Percentiles rank a stretch among this genome's conserved stretches.
Evolutionary conservation across 768 basidiomycete species (phyloP).

Genomic region (Calocybe cyanea): DNA sequence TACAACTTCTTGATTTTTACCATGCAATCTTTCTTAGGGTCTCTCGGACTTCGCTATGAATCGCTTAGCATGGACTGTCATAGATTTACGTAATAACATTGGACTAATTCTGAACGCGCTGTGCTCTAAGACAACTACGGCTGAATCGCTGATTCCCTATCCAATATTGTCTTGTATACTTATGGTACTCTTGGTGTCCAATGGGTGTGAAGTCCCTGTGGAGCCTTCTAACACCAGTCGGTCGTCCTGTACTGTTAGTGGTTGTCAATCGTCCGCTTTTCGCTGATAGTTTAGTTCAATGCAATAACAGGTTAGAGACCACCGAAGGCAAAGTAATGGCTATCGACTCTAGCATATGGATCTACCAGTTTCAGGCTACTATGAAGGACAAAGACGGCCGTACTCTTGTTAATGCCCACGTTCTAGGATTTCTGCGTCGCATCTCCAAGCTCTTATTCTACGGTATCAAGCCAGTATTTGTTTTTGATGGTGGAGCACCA

Average conservation of each 20-base stretch:
- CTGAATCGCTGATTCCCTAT: no score
- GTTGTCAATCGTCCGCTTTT: not conserved
- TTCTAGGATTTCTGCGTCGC: slow-evolving; percentile 84
- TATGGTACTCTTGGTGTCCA: slow-evolving; percentile 9
- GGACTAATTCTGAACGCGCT: not conserved
- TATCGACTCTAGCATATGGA: slow-evolving; percentile 99
- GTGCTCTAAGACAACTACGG: no score
- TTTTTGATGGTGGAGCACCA: slow-evolving; percentile 97
- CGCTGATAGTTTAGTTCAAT: slow-evolving; percentile 5
- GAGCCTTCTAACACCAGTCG: slow-evolving; percentile 89
- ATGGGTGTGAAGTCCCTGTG: slow-evolving; percentile 99
- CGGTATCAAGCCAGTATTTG: slow-evolving; percentile 97
- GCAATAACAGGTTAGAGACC: slow-evolving; percentile 70
- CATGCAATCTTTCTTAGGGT: not conserved
- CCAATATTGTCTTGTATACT: not conserved
- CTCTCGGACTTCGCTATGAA: not conserved
- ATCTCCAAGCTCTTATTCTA: slow-evolving; percentile 95
- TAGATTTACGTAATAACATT: slow-evolving; percentile 15
- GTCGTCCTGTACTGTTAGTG: slow-evolving; percentile 82
- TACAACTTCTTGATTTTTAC: not conserved
- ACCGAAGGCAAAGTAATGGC: slow-evolving; percentile 94
- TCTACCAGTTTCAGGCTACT: slow-evolving; percentile 99
- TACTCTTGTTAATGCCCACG: slow-evolving; percentile 87
- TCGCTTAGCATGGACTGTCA: not conserved
- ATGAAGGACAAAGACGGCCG: slow-evolving; percentile 98